Percentiles rank a stretch among this genome's conserved stretches.
These are phyloP conservation scores for Setaria italica DNA, from an alignment of 202 grass and related monocot species.

Conservation along the genomic window DNA sequence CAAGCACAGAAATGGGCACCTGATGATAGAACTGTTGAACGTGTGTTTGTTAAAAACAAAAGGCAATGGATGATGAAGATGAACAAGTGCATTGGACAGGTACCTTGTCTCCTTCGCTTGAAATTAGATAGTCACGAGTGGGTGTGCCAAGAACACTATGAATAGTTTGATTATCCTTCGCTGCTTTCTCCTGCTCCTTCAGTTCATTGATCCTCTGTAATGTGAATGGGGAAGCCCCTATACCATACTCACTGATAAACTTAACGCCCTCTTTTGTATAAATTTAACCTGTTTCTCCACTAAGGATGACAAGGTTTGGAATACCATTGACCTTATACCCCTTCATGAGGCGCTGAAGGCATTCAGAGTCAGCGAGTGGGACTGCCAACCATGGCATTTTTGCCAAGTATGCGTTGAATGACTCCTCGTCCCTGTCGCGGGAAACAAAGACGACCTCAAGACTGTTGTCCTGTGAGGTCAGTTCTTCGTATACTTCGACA, in stretches of 20 bases:
- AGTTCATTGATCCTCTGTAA: conserved; percentile 58
- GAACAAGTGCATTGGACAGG: conserved; percentile 11
- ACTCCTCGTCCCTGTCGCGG: conserved; percentile 56
- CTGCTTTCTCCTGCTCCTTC: conserved; percentile 56
- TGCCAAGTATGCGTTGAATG: conserved; percentile 65
- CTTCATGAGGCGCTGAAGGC: conserved; percentile 32
- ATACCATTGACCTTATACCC: conserved; percentile 61
- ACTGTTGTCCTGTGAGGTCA: conserved; percentile 50
- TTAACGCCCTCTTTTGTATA: conserved; percentile 55
- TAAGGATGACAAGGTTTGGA: conserved; percentile 64
- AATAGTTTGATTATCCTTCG: conserved; percentile 76
- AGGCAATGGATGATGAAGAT: background rate
- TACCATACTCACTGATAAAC: conserved; percentile 59
- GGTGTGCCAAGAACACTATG: conserved; percentile 52
- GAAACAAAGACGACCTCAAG: conserved; percentile 81
- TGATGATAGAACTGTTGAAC: conserved; percentile 38
- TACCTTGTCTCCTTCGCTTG: conserved; percentile 68
- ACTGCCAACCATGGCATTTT: conserved; percentile 91
- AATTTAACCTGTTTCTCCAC: conserved; percentile 58
- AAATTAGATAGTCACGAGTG: conserved; percentile 67
- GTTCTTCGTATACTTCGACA: conserved; percentile 52
- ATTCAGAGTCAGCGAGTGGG: conserved; percentile 64
- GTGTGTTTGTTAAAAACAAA: background rate
- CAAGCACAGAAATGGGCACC: conserved; percentile 74
- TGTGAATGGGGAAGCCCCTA: conserved; percentile 74